Conservation (phyloP, 345 rosid species). For the Gossypium anomalum region DNA sequence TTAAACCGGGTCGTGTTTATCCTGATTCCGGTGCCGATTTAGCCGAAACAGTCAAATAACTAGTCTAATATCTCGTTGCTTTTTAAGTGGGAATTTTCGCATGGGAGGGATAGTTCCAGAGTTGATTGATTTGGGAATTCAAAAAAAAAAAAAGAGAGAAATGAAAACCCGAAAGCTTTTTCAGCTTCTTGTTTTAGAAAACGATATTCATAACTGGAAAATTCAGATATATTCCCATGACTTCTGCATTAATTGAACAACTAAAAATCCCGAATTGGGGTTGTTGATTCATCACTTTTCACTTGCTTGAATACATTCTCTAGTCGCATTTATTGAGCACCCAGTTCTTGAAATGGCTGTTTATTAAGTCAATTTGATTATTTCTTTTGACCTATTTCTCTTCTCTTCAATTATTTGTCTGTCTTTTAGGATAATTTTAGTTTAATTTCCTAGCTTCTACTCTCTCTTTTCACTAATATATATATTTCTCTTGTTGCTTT, state of each 20-base stretch:
- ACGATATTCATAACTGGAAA: background rate
- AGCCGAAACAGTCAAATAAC: background rate
- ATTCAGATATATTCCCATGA: background rate
- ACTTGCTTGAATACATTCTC: conserved; percentile 32
- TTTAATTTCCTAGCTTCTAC: background rate
- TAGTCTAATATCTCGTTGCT: background rate
- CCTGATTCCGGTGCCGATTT: background rate
- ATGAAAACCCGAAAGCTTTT: background rate
- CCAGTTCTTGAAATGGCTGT: conserved; percentile 32
- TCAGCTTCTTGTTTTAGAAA: conserved; percentile 12
- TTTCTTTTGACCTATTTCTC: background rate
- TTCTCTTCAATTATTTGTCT: background rate
- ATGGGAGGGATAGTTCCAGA: background rate
- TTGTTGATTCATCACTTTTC: conserved; percentile 21
- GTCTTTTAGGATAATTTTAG: background rate
- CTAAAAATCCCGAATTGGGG: background rate
- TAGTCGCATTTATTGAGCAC: conserved; percentile 54
- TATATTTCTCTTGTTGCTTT: background rate
- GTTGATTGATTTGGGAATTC: background rate
- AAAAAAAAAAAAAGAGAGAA: background rate
- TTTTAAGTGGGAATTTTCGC: background rate
- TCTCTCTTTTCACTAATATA: background rate
- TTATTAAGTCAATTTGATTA: background rate
- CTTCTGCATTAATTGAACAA: background rate
- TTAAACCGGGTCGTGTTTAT: background rate